Conservation (phyloP, 2,329 filamentous ascomycete species). For the Epichloe uncinata region DNA sequence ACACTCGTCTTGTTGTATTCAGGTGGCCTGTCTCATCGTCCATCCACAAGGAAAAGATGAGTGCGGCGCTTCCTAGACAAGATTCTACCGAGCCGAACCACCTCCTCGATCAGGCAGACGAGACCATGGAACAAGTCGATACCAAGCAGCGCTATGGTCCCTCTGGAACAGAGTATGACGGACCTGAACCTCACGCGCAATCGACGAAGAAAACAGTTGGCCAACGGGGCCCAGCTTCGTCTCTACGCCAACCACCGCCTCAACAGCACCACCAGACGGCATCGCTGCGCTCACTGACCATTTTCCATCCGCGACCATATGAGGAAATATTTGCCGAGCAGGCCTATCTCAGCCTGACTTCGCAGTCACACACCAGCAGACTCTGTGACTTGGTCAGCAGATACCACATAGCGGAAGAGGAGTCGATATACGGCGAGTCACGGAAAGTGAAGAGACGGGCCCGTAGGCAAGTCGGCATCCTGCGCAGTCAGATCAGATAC, state of each 20-base stretch:
- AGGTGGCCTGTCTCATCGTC: not conserved
- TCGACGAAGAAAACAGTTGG: not conserved
- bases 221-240: not conserved
- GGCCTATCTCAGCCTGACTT: conserved; percentile 28
- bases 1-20: not conserved
- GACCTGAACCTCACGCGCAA: not conserved
- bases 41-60: not conserved
- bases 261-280: not conserved
- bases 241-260: not conserved
- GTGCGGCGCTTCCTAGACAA: not conserved
- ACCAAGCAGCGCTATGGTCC: not conserved
- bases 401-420: conserved; percentile 24
- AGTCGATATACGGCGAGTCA: conserved; percentile 12
- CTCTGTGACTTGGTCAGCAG: conserved; percentile 25
- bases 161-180: not conserved
- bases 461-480: conserved; percentile 27
- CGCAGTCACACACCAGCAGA: conserved; percentile 27
- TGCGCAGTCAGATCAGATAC: conserved; percentile 30
- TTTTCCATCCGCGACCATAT: conserved; percentile 26
- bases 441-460: conserved; percentile 18
- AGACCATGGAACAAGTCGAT: not conserved
- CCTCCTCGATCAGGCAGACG: conserved; percentile 1
- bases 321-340: conserved; percentile 32
- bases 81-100: conserved; percentile 3
- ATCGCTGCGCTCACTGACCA: conserved; percentile 3